Conservation (phyloP, 2,329 filamentous ascomycete genomes). For the Microcyclosporella mali region DNA sequence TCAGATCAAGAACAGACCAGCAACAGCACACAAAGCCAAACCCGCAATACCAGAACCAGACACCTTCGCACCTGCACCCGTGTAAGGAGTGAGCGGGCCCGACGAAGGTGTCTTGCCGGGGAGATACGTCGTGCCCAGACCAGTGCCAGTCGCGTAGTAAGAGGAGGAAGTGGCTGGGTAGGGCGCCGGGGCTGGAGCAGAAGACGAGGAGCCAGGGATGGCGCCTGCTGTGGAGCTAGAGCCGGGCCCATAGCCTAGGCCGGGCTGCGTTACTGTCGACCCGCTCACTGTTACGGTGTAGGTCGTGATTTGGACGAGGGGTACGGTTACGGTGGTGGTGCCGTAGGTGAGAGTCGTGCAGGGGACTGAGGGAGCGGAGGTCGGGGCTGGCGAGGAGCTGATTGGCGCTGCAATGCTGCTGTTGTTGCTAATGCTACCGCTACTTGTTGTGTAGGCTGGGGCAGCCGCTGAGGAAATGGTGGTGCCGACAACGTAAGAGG, state of each 20-base stretch:
- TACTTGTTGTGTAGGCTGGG: background rate
- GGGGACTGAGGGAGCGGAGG: slow-evolving; percentile 21
- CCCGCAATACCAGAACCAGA: background rate
- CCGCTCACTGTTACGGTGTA: slow-evolving; percentile 17
- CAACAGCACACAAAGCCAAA: background rate
- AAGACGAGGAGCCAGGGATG: slow-evolving; percentile 1
- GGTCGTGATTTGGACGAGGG: slow-evolving; percentile 29
- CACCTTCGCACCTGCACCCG: slow-evolving; percentile 2
- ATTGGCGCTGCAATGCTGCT: slow-evolving; percentile 12
- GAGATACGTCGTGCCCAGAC: slow-evolving; percentile 4
- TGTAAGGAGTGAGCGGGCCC: slow-evolving; percentile 1
- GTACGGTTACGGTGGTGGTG: slow-evolving; percentile 41
- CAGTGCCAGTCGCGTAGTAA: background rate
- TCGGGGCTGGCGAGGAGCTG: slow-evolving; percentile 7
- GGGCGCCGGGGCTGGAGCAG: slow-evolving; percentile 8
- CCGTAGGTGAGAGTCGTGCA: slow-evolving; percentile 40
- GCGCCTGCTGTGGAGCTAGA: slow-evolving; percentile 4
- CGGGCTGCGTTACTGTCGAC: slow-evolving; percentile 10
- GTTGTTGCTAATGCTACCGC: slow-evolving; percentile 5
- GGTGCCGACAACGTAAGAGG: slow-evolving; percentile 16
- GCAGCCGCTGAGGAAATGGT: slow-evolving; percentile 11
- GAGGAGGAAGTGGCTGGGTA: slow-evolving; percentile 10
- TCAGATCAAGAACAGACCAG: background rate
- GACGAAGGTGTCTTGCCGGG: background rate
- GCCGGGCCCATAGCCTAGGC: slow-evolving; percentile 17